A percentile compares a stretch with the other conserved stretches of the same genome.
Evolutionary conservation across 1,284 basidiomycete species (phyloP).

Genomic region (Melampsora americana): DNA sequence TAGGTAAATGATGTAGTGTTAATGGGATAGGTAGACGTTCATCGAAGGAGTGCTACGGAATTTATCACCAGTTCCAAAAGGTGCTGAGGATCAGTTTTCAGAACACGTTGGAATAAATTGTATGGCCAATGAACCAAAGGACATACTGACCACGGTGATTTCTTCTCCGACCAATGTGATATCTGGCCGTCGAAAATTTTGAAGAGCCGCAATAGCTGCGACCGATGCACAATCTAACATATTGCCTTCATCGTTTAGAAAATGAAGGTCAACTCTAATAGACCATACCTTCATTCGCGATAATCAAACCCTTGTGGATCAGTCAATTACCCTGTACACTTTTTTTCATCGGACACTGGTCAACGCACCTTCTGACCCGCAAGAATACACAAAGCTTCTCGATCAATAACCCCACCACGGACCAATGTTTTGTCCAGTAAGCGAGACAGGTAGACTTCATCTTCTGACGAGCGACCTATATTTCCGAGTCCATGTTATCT

Average conservation of each 20-base stretch:
- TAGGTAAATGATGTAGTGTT: constrained; percentile 86
- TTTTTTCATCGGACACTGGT: neutral
- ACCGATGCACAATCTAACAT: constrained; percentile 91
- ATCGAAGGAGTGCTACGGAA: constrained; percentile 69
- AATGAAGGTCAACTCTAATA: constrained; percentile 80
- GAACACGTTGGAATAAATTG: neutral
- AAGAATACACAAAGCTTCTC: constrained; percentile 86
- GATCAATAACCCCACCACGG: constrained; percentile 85
- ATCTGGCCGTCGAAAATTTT: constrained; percentile 86
- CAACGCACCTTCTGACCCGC: constrained; percentile 79
- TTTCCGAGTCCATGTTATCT: neutral
- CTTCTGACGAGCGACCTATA: constrained; percentile 70
- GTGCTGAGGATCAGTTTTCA: neutral
- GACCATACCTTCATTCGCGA: constrained; percentile 75
- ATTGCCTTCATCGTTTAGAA: constrained; percentile 84
- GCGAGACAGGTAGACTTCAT: constrained; percentile 82
- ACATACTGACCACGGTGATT: constrained; percentile 70
- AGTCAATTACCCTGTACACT: neutral
- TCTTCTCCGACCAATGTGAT: constrained; percentile 88
- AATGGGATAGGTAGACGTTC: constrained; percentile 86
- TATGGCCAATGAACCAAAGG: neutral
- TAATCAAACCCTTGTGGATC: neutral
- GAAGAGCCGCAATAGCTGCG: constrained; percentile 80
- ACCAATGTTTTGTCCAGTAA: constrained; percentile 91
- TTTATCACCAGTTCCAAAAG: constrained; percentile 19